phyloP scores from a whole-genome alignment of 2,329 filamentous ascomycete genomes.

The Phialophora tarda region DNA sequence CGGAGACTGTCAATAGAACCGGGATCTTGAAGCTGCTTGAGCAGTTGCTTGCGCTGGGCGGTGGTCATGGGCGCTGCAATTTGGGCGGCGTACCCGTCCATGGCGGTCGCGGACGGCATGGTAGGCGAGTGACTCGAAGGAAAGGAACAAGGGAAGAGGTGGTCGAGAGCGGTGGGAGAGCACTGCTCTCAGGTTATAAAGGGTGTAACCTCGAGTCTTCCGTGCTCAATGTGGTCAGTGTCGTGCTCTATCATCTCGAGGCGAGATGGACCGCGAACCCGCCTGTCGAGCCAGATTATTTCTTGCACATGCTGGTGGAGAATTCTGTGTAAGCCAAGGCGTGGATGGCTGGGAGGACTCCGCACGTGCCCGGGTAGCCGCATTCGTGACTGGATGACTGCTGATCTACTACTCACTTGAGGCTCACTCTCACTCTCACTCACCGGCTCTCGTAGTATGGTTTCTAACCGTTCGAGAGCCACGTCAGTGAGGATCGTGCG shows the following conservation, averaged over 20 bases:
- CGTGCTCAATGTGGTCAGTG: conserved; percentile 15
- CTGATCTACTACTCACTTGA: background rate
- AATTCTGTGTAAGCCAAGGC: conserved; percentile 5
- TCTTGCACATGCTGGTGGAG: conserved; percentile 14
- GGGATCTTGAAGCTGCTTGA: conserved; percentile 54
- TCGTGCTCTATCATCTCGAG: conserved; percentile 10
- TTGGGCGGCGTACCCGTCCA: conserved; percentile 34
- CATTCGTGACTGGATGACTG: background rate
- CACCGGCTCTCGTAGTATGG: too few relatives aligned
- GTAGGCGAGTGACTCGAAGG: conserved; percentile 10
- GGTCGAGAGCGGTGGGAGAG: conserved; percentile 23
- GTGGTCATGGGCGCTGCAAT: conserved; percentile 60
- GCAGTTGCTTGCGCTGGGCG: conserved; percentile 77
- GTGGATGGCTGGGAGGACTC: background rate
- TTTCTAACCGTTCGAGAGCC: too few relatives aligned
- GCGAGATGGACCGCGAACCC: conserved; percentile 11
- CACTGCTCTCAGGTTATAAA: conserved; percentile 25
- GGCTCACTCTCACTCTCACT: too few relatives aligned
- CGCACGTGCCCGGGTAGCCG: background rate
- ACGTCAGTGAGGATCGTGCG: too few relatives aligned
- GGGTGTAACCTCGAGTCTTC: conserved; percentile 2
- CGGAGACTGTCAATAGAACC: conserved; percentile 68
- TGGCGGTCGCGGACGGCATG: conserved; percentile 35
- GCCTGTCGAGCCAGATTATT: conserved; percentile 15
- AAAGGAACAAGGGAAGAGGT: background rate